Evolutionary conservation across 2,329 filamentous ascomycete genomes (phyloP).

Genomic region (Bipolaris cookei): DNA sequence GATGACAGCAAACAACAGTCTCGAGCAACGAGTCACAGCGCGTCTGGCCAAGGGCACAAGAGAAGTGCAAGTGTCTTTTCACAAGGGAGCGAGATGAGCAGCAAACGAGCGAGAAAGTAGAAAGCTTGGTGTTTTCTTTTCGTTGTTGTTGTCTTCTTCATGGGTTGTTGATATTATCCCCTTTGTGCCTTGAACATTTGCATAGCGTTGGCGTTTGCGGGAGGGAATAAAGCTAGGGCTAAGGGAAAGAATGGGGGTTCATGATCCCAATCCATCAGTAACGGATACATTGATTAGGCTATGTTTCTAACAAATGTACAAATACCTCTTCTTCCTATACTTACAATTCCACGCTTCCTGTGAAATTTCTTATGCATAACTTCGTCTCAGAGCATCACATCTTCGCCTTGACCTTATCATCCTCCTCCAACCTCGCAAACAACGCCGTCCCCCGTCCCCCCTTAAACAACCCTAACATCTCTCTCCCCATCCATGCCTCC

Average conservation of each 20-base stretch:
- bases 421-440: slow-evolving; percentile 38
- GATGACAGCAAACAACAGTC: slow-evolving; percentile 41
- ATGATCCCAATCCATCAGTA: background rate
- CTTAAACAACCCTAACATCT: slow-evolving; percentile 58
- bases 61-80: slow-evolving; percentile 84
- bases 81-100: slow-evolving; percentile 48
- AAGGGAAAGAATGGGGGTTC: background rate
- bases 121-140: background rate
- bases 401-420: slow-evolving; percentile 25
- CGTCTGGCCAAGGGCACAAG: slow-evolving; percentile 61
- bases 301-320: background rate
- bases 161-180: background rate
- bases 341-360: too few species aligned
- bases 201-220: slow-evolving; percentile 29
- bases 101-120: slow-evolving; percentile 44
- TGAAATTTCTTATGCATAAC: too few species aligned
- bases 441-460: slow-evolving; percentile 50
- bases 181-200: background rate
- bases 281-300: background rate
- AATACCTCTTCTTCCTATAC: background rate
- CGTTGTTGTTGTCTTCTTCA: background rate
- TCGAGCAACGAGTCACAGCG: slow-evolving; percentile 35
- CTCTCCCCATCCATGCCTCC: slow-evolving; percentile 57
- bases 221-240: background rate
- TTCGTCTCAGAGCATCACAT: slow-evolving; percentile 19